phyloP scores from a whole-genome alignment of 495 filamentous ascomycete species.

The Pseudotulostoma volvatum region DNA sequence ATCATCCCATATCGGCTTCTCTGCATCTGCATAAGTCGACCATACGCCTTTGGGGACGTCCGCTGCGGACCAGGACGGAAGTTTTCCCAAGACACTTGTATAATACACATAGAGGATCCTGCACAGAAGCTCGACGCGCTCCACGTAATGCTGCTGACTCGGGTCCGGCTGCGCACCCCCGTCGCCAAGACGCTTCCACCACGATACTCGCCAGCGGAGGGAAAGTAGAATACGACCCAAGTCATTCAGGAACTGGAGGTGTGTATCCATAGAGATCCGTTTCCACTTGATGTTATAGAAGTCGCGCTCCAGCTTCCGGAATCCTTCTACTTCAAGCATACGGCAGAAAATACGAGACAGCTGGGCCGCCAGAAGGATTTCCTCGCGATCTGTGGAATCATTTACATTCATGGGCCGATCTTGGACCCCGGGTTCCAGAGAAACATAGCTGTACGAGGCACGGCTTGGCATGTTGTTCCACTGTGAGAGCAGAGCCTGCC shows the following conservation, averaged over 20 bases:
- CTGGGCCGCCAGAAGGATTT: conserved; percentile 31
- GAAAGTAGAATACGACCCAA: conserved; percentile 31
- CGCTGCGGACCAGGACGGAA: conserved; percentile 26
- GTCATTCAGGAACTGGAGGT: conserved; percentile 27
- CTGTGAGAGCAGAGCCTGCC: conserved; percentile 26
- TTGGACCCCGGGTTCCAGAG: conserved; percentile 15
- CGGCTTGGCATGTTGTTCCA: conserved; percentile 39
- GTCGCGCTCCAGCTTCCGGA: conserved; percentile 31
- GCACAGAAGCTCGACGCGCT: conserved; percentile 31
- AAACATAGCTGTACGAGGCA: conserved; percentile 29
- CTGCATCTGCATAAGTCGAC: conserved; percentile 30
- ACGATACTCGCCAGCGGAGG: conserved; percentile 33
- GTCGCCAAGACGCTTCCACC: conserved; percentile 33
- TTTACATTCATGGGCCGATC: conserved; percentile 29
- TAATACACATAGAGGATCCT: conserved; percentile 36
- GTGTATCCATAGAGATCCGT: conserved; percentile 29
- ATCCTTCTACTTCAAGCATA: conserved; percentile 35
- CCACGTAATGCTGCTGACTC: conserved; percentile 28
- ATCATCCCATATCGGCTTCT: conserved; percentile 29
- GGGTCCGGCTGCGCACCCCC: conserved; percentile 27
- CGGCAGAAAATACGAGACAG: conserved; percentile 33
- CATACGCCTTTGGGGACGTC: conserved; percentile 28
- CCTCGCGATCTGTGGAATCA: conserved; percentile 21
- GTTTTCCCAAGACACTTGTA: conserved; percentile 30
- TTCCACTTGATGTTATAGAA: conserved; percentile 38